These are phyloP conservation scores for Scedosporium apiospermum DNA, from an alignment of 2,329 filamentous ascomycete species.

Conservation along the genomic window DNA sequence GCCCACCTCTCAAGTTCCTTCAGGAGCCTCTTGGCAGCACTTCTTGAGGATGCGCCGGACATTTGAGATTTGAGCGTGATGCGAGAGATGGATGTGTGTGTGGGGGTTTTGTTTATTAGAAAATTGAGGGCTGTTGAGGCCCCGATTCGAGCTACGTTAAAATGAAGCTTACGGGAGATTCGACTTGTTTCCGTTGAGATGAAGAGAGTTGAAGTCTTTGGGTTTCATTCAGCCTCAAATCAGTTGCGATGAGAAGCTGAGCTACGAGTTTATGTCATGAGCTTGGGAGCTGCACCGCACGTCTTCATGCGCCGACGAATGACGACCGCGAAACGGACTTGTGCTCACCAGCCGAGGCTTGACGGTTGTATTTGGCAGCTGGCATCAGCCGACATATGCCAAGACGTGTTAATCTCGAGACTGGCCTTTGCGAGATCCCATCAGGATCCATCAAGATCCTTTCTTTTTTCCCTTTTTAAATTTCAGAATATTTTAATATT, in stretches of 20 bases:
- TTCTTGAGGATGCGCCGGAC: not conserved
- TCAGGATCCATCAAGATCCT: not conserved
- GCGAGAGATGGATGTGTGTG: not conserved
- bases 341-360: not conserved
- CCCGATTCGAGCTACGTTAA: too few species aligned
- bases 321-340: not conserved
- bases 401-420: not conserved
- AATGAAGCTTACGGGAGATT: too few species aligned
- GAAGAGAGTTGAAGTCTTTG: not conserved
- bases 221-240: not conserved
- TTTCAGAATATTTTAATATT: not conserved
- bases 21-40: slow-evolving; percentile 46
- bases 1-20: slow-evolving; percentile 48
- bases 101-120: not conserved
- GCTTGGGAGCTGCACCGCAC: not conserved
- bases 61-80: not conserved
- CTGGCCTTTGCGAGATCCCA: too few species aligned
- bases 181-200: not conserved
- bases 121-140: not conserved
- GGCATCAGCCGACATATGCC: not conserved
- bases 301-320: not conserved
- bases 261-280: not conserved
- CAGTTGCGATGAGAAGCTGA: not conserved
- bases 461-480: not conserved
- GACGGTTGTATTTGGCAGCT: not conserved